Evolutionary conservation across 441 rosid species (phyloP), one percentile per base, ranked within the genome.

Genomic region (Brassica balearica): DNA sequence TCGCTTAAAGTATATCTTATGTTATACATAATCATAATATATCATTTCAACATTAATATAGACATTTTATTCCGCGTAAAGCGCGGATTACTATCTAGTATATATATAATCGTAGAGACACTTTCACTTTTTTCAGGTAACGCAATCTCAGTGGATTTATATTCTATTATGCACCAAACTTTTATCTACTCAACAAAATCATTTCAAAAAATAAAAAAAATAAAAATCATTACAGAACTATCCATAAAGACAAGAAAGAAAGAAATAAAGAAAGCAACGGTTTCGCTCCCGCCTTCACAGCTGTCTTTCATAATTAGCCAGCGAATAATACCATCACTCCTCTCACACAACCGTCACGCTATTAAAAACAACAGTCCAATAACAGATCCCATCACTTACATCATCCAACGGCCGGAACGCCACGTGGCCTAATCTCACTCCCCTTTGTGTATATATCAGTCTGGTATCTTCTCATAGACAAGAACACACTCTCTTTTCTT

Each of bases 261-360:
- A 79, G 56, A 14, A 51, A 51, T 2, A 64, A 34, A 23, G 3
- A 64, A 79, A 79, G 59, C 76, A 74, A 69, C 74, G 71, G 75
- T 69, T 80, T 74, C 68, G 63, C 72, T 70, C 76, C 79, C 79
- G 67, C 67, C 75, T 79, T 80, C 72, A 70, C 79, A 75, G 82
- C 82, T 74, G 82, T 65, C 23, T 41, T 43, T 38, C 38, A 80
- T 74, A 34, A 80, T 80, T 46, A 59, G 73, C 82, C 79, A 79
- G 82, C 79, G 59, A 53, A 53, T 53, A 53, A 62, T 15, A 34
- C 12, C 8, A 5, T 19, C 27, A 36, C 64, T 75, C 34, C 29
- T 8, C 59, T 75, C 64, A 80, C 76, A 34, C 2, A 2, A 58
- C 73, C 25, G 82, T 80, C 76, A 80, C 82, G 11, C 9, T 58